Evolutionary conservation across 2,329 filamentous ascomycete genomes (phyloP).

Genomic region (Catunica adiposa): DNA sequence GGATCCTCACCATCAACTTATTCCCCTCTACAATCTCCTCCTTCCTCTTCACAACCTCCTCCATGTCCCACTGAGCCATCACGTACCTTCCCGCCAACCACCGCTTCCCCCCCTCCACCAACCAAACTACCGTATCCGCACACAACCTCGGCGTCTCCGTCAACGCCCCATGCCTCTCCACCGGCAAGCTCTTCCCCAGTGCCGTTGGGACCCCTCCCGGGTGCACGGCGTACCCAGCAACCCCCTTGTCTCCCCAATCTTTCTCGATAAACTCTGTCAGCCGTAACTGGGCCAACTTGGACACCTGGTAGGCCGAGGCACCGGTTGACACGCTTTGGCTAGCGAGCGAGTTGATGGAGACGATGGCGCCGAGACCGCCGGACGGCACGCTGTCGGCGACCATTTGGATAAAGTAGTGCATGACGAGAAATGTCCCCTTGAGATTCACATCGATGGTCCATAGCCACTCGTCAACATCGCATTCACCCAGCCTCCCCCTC

Average conservation of each 20-base stretch:
- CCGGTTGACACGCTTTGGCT: slow-evolving; percentile 22
- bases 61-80: slow-evolving; percentile 31
- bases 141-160: slow-evolving; percentile 25
- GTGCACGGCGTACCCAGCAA: slow-evolving; percentile 26
- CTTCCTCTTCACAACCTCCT: slow-evolving; percentile 25
- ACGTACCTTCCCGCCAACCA: slow-evolving; percentile 31
- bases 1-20: slow-evolving; percentile 16
- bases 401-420: slow-evolving; percentile 32
- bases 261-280: slow-evolving; percentile 32
- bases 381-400: neutral
- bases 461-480: slow-evolving; percentile 29
- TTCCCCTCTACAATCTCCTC: slow-evolving; percentile 24
- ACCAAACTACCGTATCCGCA: slow-evolving; percentile 28
- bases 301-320: slow-evolving; percentile 28
- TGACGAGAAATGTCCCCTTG: slow-evolving; percentile 30
- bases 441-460: slow-evolving; percentile 33
- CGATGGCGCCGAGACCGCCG: slow-evolving; percentile 18
- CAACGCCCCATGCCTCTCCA: slow-evolving; percentile 15
- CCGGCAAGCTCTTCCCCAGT: slow-evolving; percentile 9
- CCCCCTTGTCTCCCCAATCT: slow-evolving; percentile 29
- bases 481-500: slow-evolving; percentile 22
- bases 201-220: slow-evolving; percentile 26
- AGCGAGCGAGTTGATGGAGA: slow-evolving; percentile 31
- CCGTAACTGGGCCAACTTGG: slow-evolving; percentile 32
- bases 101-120: slow-evolving; percentile 25